A percentile compares a stretch with the other conserved stretches of the same genome.
Conservation (phyloP, 2,329 filamentous ascomycete genomes). For the Diaporthe destruens region DNA sequence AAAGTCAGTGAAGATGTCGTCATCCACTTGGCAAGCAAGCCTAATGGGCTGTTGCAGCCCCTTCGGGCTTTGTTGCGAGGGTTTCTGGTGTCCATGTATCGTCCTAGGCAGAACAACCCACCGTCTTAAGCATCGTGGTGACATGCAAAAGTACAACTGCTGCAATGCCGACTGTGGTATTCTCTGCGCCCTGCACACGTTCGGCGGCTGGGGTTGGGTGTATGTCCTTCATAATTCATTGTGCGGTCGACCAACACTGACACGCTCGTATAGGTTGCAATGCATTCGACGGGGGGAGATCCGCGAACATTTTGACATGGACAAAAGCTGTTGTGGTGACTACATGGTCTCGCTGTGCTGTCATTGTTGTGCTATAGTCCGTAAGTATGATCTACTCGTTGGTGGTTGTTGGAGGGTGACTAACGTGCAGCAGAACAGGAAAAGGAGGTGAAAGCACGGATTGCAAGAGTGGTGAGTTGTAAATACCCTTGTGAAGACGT, state of each 20-base stretch:
- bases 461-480: slow-evolving; percentile 20
- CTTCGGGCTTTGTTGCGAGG: slow-evolving; percentile 35
- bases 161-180: slow-evolving; percentile 37
- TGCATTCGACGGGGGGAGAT: slow-evolving; percentile 35
- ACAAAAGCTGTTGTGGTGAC: slow-evolving; percentile 32
- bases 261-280: slow-evolving; percentile 4
- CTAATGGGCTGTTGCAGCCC: slow-evolving; percentile 18
- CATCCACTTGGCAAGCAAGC: not conserved
- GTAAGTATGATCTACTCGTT: too few species aligned
- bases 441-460: slow-evolving; percentile 32
- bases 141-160: slow-evolving; percentile 29
- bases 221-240: not conserved
- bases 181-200: slow-evolving; percentile 28
- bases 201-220: slow-evolving; percentile 37
- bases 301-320: slow-evolving; percentile 23
- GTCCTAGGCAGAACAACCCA: slow-evolving; percentile 36
- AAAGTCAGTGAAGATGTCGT: not conserved
- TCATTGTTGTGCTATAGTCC: slow-evolving; percentile 34
- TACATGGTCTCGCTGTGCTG: slow-evolving; percentile 39
- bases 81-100: slow-evolving; percentile 34
- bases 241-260: slow-evolving; percentile 11
- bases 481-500: not conserved
- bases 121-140: slow-evolving; percentile 31
- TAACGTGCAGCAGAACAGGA: slow-evolving; percentile 26
- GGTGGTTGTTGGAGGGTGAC: too few species aligned